Conservation (phyloP, 2,329 filamentous ascomycete genomes). For the Aspergillus sp. region DNA sequence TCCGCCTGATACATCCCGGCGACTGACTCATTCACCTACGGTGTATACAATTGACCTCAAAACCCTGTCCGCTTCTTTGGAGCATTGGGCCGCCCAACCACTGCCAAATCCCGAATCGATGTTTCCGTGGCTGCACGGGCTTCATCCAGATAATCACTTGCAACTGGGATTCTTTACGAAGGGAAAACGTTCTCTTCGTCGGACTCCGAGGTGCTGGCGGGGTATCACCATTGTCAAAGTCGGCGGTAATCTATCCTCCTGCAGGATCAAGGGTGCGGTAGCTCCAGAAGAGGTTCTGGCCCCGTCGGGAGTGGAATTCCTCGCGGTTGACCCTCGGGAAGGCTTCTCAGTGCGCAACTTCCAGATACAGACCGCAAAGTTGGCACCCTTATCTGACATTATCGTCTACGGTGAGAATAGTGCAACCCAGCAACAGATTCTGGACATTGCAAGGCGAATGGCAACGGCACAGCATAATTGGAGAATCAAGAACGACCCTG, state of each 20-base stretch:
- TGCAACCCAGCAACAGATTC: conserved; percentile 62
- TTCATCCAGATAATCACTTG: conserved; percentile 84
- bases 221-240: conserved; percentile 86
- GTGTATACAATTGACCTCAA: conserved; percentile 73
- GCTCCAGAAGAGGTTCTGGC: conserved; percentile 77
- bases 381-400: conserved; percentile 85
- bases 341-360: conserved; percentile 97
- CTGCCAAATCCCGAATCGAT: conserved; percentile 82
- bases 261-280: conserved; percentile 84
- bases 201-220: conserved; percentile 74
- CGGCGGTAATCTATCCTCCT: conserved; percentile 71
- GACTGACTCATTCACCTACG: conserved; percentile 57
- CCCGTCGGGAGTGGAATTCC: conserved; percentile 61
- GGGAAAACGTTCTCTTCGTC: conserved; percentile 69
- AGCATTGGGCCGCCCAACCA: conserved; percentile 75
- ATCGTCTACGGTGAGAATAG: conserved; percentile 82
- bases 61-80: conserved; percentile 70
- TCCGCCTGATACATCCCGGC: conserved; percentile 67
- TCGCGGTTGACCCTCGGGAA: conserved; percentile 81
- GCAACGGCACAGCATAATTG: conserved; percentile 76
- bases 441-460: conserved; percentile 65
- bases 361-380: conserved; percentile 89
- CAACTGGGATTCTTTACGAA: conserved; percentile 88
- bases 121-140: conserved; percentile 94
- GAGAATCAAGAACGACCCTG: conserved; percentile 64